Evolutionary conservation across 768 basidiomycete species (phyloP).

Genomic region (Suillus luteus): DNA sequence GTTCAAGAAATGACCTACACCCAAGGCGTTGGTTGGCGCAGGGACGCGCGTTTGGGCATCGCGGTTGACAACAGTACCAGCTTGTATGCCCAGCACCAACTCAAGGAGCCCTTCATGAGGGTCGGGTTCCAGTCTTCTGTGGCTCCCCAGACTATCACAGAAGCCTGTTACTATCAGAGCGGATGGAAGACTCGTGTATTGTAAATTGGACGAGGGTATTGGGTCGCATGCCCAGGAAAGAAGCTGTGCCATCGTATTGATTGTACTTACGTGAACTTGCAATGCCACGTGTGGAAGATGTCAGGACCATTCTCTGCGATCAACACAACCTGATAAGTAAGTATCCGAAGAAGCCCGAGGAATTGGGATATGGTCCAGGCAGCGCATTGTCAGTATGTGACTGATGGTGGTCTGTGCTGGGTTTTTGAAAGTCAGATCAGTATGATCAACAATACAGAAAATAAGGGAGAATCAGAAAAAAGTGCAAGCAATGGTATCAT

Average conservation of each 20-base stretch:
- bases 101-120: too few species aligned
- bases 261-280: not conserved
- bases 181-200: not conserved
- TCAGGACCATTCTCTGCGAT: too few species aligned
- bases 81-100: not conserved
- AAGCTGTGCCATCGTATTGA: not conserved
- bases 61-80: constrained; percentile 2
- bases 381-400: too few species aligned
- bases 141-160: constrained; percentile 3
- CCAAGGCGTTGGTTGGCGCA: not conserved
- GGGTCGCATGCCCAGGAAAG: not conserved
- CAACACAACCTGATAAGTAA: too few species aligned
- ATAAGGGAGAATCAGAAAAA: too few species aligned
- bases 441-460: too few species aligned
- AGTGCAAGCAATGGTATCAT: not conserved
- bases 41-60: not conserved
- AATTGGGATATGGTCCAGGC: too few species aligned
- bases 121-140: not conserved
- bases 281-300: too few species aligned
- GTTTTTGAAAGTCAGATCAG: too few species aligned
- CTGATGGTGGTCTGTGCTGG: too few species aligned
- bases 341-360: too few species aligned
- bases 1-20: not conserved
- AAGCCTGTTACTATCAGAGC: not conserved
- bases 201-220: not conserved